Evolutionary conservation across 495 filamentous ascomycete genomes (phyloP).

Genomic region (Podospora conica): DNA sequence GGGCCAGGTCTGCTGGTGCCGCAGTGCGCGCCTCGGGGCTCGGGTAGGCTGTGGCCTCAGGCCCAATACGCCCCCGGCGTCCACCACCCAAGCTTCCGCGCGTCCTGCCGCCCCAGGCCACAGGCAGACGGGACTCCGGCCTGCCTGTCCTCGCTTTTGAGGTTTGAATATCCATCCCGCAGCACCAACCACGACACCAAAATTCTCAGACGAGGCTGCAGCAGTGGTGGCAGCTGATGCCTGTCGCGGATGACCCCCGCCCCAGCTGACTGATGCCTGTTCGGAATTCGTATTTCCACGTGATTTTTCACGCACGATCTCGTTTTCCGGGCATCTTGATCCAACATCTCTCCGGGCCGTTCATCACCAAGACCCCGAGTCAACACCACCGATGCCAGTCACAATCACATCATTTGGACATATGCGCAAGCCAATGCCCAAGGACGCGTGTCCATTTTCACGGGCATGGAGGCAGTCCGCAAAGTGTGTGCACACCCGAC

Average conservation of each 20-base stretch:
- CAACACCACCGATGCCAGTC: neutral
- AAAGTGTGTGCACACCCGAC: too few relatives aligned
- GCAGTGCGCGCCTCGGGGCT: too few relatives aligned
- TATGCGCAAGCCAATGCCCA: neutral
- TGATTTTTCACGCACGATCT: too few relatives aligned
- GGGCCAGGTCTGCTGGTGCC: too few relatives aligned
- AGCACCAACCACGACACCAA: too few relatives aligned
- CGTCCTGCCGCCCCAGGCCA: too few relatives aligned
- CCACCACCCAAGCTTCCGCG: too few relatives aligned
- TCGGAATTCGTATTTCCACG: neutral
- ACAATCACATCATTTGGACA: neutral
- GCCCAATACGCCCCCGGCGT: slow-evolving; percentile 5
- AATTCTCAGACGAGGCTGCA: neutral
- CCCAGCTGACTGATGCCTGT: neutral
- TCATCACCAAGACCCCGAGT: too few relatives aligned
- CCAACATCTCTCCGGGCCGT: too few relatives aligned
- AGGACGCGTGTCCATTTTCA: neutral
- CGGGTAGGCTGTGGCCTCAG: neutral
- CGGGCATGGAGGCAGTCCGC: neutral
- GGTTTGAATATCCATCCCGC: too few relatives aligned
- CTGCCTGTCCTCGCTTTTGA: neutral
- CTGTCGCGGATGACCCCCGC: neutral
- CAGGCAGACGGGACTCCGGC: neutral
- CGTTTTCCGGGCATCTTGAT: too few relatives aligned
- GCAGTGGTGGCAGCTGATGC: neutral